A percentile compares a stretch with the other conserved stretches of the same genome.
Conservation (phyloP, 2,329 filamentous ascomycete genomes). For the Paradendryphiella salina region DNA sequence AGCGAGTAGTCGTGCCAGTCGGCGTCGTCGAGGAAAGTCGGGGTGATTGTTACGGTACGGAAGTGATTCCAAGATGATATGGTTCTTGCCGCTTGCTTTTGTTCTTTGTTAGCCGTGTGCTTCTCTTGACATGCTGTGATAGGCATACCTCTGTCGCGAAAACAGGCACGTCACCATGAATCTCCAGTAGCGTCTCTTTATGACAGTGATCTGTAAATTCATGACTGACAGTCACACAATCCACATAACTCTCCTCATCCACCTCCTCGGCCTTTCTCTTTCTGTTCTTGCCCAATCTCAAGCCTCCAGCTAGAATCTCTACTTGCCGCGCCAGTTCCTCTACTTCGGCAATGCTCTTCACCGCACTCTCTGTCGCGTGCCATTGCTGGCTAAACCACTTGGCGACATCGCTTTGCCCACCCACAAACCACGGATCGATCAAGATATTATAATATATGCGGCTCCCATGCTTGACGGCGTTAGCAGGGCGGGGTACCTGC, state of each 20-base stretch:
- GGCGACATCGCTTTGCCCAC: constrained; percentile 65
- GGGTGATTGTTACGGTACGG: constrained; percentile 56
- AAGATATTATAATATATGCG: constrained; percentile 65
- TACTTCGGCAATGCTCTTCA: constrained; percentile 60
- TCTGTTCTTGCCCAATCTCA: constrained; percentile 23
- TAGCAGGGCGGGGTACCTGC: constrained; percentile 61
- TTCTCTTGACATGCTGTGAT: background rate
- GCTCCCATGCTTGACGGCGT: constrained; percentile 47
- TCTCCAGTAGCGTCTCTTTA: constrained; percentile 60
- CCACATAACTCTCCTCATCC: constrained; percentile 52
- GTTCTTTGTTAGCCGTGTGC: background rate
- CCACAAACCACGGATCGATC: constrained; percentile 67
- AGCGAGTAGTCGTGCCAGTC: constrained; percentile 55
- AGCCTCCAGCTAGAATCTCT: constrained; percentile 49
- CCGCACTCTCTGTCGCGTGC: constrained; percentile 59
- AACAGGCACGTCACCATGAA: constrained; percentile 59
- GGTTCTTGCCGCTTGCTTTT: constrained; percentile 59
- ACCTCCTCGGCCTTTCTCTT: constrained; percentile 14
- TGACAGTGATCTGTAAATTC: constrained; percentile 73
- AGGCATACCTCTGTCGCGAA: constrained; percentile 57
- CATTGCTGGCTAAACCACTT: constrained; percentile 68
- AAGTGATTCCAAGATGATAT: constrained; percentile 65
- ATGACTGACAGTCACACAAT: constrained; percentile 64
- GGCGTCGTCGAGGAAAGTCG: constrained; percentile 48
- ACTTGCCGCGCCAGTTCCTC: constrained; percentile 56